Evolutionary conservation across 352 stramenopile genomes (phyloP).

Genomic region (Phytophthora agathidicida): DNA sequence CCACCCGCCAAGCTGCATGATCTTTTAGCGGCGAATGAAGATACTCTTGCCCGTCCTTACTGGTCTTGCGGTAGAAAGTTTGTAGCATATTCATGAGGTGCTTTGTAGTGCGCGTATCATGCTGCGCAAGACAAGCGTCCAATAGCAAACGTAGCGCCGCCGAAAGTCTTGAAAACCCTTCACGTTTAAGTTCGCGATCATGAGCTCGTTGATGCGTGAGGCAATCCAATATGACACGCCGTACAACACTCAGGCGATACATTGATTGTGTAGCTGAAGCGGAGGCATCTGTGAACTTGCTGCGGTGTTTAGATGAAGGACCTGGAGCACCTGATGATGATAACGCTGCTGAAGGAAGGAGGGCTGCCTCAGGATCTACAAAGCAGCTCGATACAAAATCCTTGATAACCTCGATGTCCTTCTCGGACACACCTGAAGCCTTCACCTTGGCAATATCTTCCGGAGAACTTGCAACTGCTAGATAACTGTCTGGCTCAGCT

Average conservation of each 20-base stretch:
- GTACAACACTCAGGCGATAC: slow-evolving; percentile 76
- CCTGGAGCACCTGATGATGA: slow-evolving; percentile 13
- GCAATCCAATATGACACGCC: slow-evolving; percentile 66
- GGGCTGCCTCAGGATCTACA: slow-evolving; percentile 57
- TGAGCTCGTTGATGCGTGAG: slow-evolving; percentile 75
- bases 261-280: slow-evolving; percentile 47
- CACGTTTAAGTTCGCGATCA: slow-evolving; percentile 54
- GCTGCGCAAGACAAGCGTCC: slow-evolving; percentile 61
- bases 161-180: slow-evolving; percentile 62
- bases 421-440: slow-evolving; percentile 56
- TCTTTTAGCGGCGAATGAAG: slow-evolving; percentile 55
- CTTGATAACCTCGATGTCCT: slow-evolving; percentile 86
- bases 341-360: slow-evolving; percentile 30
- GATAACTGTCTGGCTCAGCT: slow-evolving; percentile 55
- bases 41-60: slow-evolving; percentile 63
- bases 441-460: slow-evolving; percentile 68
- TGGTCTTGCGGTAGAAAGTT: slow-evolving; percentile 69
- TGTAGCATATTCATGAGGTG: slow-evolving; percentile 88
- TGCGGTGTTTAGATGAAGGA: slow-evolving; percentile 55
- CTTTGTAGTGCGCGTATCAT: slow-evolving; percentile 73
- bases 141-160: slow-evolving; percentile 64
- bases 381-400: slow-evolving; percentile 89
- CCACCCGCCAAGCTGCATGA: slow-evolving; percentile 70
- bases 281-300: slow-evolving; percentile 66
- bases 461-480: slow-evolving; percentile 37